These are phyloP conservation scores for Mortierella sp. DNA, from an alignment of 371 early-diverging fungal genomes.

Conservation along the genomic window DNA sequence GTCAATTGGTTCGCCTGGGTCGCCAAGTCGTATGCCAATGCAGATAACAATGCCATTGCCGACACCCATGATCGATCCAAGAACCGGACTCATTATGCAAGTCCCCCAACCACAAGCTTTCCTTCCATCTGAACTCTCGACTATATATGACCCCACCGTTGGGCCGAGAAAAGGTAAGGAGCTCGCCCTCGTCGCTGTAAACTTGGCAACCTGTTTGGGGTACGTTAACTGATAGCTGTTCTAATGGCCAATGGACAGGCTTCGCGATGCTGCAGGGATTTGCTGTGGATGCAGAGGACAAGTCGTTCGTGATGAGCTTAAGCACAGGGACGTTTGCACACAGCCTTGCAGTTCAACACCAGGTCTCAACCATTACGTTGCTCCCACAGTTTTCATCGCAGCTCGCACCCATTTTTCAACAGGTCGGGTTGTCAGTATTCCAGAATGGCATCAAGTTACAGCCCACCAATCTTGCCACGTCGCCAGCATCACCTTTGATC, in stretches of 20 bases:
- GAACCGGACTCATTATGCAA: conserved; percentile 14
- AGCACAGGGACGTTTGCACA: conserved; percentile 38
- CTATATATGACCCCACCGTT: conserved; percentile 34
- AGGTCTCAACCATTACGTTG: conserved; percentile 30
- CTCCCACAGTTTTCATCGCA: conserved; percentile 40
- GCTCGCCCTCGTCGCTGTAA: background rate
- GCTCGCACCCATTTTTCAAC: conserved; percentile 43
- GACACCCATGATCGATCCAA: conserved; percentile 21
- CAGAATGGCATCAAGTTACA: conserved; percentile 48
- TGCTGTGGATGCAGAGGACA: conserved; percentile 43
- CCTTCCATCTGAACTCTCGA: conserved; percentile 24
- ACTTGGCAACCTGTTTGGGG: no score
- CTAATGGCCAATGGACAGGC: conserved; percentile 24
- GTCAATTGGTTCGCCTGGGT: conserved; percentile 44
- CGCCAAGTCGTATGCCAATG: conserved; percentile 25
- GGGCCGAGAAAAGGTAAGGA: conserved; percentile 45
- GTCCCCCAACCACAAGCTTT: conserved; percentile 2
- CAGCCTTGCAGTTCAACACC: conserved; percentile 29
- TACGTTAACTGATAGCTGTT: background rate
- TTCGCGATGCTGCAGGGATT: conserved; percentile 46
- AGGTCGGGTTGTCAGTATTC: conserved; percentile 47
- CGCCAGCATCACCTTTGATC: conserved; percentile 21
- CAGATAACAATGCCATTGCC: conserved; percentile 15
- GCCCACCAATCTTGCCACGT: conserved; percentile 25
- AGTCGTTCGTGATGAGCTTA: conserved; percentile 46